phyloP scores from a whole-genome alignment of 202 grass and related monocot genomes.

The Hordeum pubiflorum region DNA sequence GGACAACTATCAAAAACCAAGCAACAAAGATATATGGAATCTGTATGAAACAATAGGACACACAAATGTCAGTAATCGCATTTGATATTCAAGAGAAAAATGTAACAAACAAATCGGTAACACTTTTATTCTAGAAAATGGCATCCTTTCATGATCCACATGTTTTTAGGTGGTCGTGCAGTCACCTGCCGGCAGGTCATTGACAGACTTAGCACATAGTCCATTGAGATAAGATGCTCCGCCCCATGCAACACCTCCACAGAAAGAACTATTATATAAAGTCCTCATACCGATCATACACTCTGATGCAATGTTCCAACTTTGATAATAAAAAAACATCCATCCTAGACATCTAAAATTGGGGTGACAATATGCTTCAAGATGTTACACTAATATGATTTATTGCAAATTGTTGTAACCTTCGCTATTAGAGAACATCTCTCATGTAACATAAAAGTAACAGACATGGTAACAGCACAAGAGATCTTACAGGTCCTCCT shows the following conservation, averaged over 20 bases:
- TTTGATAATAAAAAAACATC: background rate
- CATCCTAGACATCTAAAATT: slow-evolving; percentile 9
- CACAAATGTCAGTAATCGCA: background rate
- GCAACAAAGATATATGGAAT: slow-evolving; percentile 11
- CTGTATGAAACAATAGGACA: background rate
- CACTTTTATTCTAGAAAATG: background rate
- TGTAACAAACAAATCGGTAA: background rate
- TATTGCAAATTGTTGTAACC: slow-evolving; percentile 1
- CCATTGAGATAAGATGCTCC: background rate
- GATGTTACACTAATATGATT: background rate
- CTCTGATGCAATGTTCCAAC: background rate
- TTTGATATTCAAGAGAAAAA: background rate
- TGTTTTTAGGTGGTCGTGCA: background rate
- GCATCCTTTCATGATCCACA: background rate
- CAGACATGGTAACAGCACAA: slow-evolving; percentile 12
- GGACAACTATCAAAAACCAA: slow-evolving; percentile 26
- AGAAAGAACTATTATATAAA: background rate
- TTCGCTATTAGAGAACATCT: background rate
- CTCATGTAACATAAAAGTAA: slow-evolving; percentile 13
- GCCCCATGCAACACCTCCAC: background rate
- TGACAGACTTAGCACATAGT: background rate
- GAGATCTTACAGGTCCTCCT: slow-evolving; percentile 68
- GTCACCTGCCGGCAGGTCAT: background rate
- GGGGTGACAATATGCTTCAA: background rate
- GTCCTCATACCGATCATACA: background rate